phyloP scores from a whole-genome alignment of 108 stramenopile genomes.

The Fistulifera pelliculosa region DNA sequence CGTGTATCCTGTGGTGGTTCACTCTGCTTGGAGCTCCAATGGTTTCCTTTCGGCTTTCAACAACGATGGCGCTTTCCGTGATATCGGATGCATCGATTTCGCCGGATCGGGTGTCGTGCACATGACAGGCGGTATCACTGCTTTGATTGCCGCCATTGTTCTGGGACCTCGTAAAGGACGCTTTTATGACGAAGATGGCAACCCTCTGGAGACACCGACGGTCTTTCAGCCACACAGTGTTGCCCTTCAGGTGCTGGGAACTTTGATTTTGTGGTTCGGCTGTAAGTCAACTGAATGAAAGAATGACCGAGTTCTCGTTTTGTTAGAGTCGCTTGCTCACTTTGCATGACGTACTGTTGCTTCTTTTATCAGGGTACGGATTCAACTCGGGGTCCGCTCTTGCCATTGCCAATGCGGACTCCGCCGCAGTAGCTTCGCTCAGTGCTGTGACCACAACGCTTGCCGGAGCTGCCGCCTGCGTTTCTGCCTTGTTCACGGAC shows the following conservation, averaged over 20 bases:
- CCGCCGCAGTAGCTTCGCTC: slow-evolving; percentile 48
- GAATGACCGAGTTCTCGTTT: slow-evolving; percentile 6
- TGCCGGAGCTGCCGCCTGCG: slow-evolving; percentile 37
- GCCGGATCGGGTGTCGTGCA: slow-evolving; percentile 75
- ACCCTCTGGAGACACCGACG: slow-evolving; percentile 38
- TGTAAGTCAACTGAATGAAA: slow-evolving; percentile 33
- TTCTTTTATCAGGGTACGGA: slow-evolving; percentile 68
- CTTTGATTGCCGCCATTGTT: slow-evolving; percentile 44
- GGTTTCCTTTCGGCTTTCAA: slow-evolving; percentile 64
- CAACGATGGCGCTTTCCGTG: slow-evolving; percentile 37
- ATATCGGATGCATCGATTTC: slow-evolving; percentile 62
- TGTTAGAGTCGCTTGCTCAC: slow-evolving; percentile 26
- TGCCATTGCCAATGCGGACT: slow-evolving; percentile 32
- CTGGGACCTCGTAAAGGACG: slow-evolving; percentile 46
- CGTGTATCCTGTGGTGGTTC: slow-evolving; percentile 84
- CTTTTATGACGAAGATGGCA: slow-evolving; percentile 44
- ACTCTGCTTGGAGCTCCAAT: slow-evolving; percentile 65
- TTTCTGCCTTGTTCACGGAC: slow-evolving; percentile 40
- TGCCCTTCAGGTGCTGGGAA: slow-evolving; percentile 59
- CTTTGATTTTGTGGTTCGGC: slow-evolving; percentile 82
- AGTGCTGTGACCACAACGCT: slow-evolving; percentile 77
- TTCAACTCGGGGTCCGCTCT: slow-evolving; percentile 89
- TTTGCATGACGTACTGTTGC: slow-evolving; percentile 34
- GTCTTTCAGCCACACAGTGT: slow-evolving; percentile 59
- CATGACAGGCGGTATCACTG: slow-evolving; percentile 55